Evolutionary conservation across 257 asterid genomes (phyloP), one percentile per base, ranked within the genome.

Genomic region (Solanum habrochaites): DNA sequence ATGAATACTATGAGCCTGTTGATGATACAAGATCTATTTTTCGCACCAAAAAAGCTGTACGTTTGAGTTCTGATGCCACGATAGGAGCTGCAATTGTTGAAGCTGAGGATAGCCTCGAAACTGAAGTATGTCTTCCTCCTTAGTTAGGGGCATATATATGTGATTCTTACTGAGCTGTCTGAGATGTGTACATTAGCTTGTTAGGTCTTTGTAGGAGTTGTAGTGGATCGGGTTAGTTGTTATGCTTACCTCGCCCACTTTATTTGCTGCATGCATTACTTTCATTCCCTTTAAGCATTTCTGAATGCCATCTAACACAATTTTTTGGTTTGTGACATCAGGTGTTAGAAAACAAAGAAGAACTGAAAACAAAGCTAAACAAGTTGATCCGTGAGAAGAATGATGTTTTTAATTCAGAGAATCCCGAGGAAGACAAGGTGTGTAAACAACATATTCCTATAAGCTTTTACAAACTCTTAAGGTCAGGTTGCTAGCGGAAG

Each of bases 11-110:
- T 81, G 92, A 85, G 43, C 87, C 86, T 74, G 45, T 87, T 78
- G 90, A 85, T 73, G 92, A 89, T 88, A 89, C 75, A 64, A 25
- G 71, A 64, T 64, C 71, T n/a, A 64, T 64, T 64, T 64, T 64
- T 64, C 94, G 93, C 86, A 89, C 97, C 72, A 90, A 85, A 83
- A 97, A 95, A 88, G 87, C 92, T 88, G 90, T 96, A 86, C 93
- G 98, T 62, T 42, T 91, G 71, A 92, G 92, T 83, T 89, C 92
- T 85, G 97, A 93, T 78, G 96, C 97, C 89, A 95, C 94, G 60
- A 86, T 97, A 83, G 99, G 99, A 85, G 98, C 98, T 43, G 99
- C 99, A 52, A 96, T 97, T 86, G 98, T 94, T 82, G 99, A 95
- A 90, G 99, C 98, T 88, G 99, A 97, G 95, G 93, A 70, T 67